Evolutionary conservation across 2,329 filamentous ascomycete species (phyloP), one percentile per base, ranked within the genome.

Genomic region (Fusarium protoensiforme): DNA sequence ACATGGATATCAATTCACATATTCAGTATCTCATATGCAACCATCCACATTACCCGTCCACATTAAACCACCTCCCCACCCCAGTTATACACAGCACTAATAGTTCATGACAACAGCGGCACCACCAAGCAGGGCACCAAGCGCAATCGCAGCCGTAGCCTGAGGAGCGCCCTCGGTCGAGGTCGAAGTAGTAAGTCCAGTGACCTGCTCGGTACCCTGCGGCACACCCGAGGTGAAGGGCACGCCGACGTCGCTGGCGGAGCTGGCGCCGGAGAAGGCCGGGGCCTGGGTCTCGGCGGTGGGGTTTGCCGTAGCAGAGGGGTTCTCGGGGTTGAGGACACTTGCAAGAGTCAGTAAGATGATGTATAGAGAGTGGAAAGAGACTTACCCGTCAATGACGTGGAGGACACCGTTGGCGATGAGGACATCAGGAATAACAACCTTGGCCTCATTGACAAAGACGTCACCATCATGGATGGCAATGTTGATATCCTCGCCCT

Each of bases 371-470:
- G 5, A 35, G 2, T 22, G 18, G 7, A 14, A 14, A 14, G n/a
- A 20, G 3, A 80, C 85, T 78, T 80, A 88, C 88, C 84, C 84
- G 76, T 92, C 89, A 39, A 90, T 84, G 16, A 90, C 83, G 73
- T 91, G 89, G 4, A 89, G 79, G 2, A 91, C 88, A 29, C 89
- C 89, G 70, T 90, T 90, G 35, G 82, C 82, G 13, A 87, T 79
- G 7, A 91, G 79, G 3, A 89, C 80, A 75, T 91, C 84, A 2
- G 85, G 80, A 2, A 82, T 79, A 3, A 87, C 80, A 35, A 91
- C 83, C 69, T 83, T 82, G 4, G 88, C 88, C 48, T 75, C 64
- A 18, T 77, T 77, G 64, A 77, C 75, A 9, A 20, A 77, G 61
- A 85, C 81, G 5, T 79, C 80, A n/a, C 82, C 83, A 57, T 84